Evolutionary conservation across 495 filamentous ascomycete genomes (phyloP), one percentile per base, ranked within the genome.

Genomic region (Paragyromitra xinjiangensis): DNA sequence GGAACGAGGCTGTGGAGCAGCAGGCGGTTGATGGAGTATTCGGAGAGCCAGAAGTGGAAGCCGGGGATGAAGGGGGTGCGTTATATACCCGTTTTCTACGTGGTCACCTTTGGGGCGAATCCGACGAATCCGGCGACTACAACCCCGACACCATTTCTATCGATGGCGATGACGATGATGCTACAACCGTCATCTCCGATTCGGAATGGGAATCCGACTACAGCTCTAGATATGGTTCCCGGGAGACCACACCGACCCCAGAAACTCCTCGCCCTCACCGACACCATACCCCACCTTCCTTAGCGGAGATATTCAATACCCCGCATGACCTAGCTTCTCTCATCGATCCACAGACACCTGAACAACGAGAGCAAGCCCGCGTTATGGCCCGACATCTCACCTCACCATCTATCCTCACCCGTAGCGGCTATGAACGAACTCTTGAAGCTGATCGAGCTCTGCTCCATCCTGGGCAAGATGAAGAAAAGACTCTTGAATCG

Each of bases 301-400:
- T 88, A 6, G 80, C 85, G 12, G 92, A 94, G 68, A 86, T 87
- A 5, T 85, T 89, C 12, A 84, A 94, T n/a, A 90, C 91, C 64
- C 85, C 91, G 48, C 81, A 85, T 34, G 89, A 91, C 64, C 88
- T 99, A 11, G 92, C 95, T 7, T 87, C 88, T n/a, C 89, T 98
- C 0, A 90, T 99, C 1, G 88, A 97, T 79, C 96, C 96, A 0
- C 89, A 89, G 61, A 92, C 89, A 51, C 86, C 89, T 0, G 92
- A 94, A 69, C 91, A 94, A 67, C 88, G 90, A 48, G 88, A 92
- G 45, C 92, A 97, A 83, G 95, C 96, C 2, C 88, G 88, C 40
- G 87, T 95, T 9, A 88, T 98, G 2, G 91, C 95, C 12, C 91
- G 92, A 1, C 95, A 95, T 82, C 88, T 99, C 12, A 84, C 86